Evolutionary conservation across 2,329 filamentous ascomycete species (phyloP), one percentile per base, ranked within the genome.

Genomic region (Dactylellina parvicollis): DNA sequence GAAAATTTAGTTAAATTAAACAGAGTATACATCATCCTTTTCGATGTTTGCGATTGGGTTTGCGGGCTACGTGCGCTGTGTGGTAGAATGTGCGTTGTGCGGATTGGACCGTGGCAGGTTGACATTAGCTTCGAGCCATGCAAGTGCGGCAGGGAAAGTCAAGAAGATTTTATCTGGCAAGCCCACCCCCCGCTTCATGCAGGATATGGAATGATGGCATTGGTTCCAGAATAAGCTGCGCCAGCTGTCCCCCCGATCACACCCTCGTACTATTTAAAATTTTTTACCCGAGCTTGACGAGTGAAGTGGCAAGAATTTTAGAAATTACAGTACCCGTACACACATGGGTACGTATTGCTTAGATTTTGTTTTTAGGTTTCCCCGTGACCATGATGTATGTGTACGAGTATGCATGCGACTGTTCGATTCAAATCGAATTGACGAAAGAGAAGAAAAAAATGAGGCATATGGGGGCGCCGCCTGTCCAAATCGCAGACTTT

Each of bases 51-150:
- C 32, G 52, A 56, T 56, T 56, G 34, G 52, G 30, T 24, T 44
- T 18, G 40, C 40, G 12, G 34, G 34, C 8, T 5, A 14, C 4
- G 9, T 40, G 61, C 16, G 28, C 7, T 52, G 62, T 61, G 64
- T 69, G 64, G 64, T 60, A 61, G 55, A 69, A 42, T 54, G 24
- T 69, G 64, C 64, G 64, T 69, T 69, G 64, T 60, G 55, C 52
- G 55, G 55, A 67, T 55, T 54, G 64, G 28, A 22, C 30, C 38
- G 42, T 69, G n/a, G 55, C 54, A 55, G 36, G 64, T 61, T 40
- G 22, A 61, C 64, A 69, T 60, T 69, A 69, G 55, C 64, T 69
- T 61, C 10, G 28, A 5, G n/a, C 9, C 42, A 67, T 69, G 64
- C 64, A 61, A 55, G 64, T 69, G 64, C 64, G 64, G 64, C 64